These are phyloP conservation scores for Ustilago sp. DNA, from an alignment of 1,284 basidiomycete genomes.

Conservation along the genomic window DNA sequence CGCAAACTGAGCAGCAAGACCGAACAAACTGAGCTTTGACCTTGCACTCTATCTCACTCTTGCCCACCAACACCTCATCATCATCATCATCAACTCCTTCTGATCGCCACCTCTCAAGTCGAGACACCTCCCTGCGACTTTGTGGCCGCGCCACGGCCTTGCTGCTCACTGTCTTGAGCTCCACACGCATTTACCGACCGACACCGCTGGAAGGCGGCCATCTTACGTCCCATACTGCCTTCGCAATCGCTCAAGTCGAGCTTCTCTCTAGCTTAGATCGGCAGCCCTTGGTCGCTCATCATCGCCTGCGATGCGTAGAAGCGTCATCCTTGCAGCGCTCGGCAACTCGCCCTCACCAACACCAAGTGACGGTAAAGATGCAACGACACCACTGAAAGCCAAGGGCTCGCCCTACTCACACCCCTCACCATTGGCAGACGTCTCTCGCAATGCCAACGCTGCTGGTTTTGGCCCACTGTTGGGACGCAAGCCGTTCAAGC, in stretches of 20 bases:
- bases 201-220: background rate
- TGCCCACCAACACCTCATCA: background rate
- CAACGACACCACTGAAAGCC: conserved; percentile 14
- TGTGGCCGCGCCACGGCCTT: background rate
- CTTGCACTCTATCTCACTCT: background rate
- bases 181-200: background rate
- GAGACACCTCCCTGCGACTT: background rate
- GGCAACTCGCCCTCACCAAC: conserved; percentile 32
- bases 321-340: conserved; percentile 45
- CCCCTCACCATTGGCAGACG: conserved; percentile 30
- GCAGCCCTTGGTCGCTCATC: background rate
- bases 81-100: background rate
- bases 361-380: conserved; percentile 19
- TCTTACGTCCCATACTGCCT: background rate
- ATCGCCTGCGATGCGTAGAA: conserved; percentile 29
- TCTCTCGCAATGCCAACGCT: conserved; percentile 53
- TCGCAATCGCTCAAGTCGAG: background rate
- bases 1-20: conserved; percentile 8
- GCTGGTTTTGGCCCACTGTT: conserved; percentile 60
- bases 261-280: background rate
- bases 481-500: conserved; percentile 65
- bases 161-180: background rate
- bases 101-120: background rate
- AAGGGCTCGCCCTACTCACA: conserved; percentile 28
- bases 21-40: conserved; percentile 8